Conservation (phyloP, 495 filamentous ascomycete genomes). For the Mytilinidion resinicola region DNA sequence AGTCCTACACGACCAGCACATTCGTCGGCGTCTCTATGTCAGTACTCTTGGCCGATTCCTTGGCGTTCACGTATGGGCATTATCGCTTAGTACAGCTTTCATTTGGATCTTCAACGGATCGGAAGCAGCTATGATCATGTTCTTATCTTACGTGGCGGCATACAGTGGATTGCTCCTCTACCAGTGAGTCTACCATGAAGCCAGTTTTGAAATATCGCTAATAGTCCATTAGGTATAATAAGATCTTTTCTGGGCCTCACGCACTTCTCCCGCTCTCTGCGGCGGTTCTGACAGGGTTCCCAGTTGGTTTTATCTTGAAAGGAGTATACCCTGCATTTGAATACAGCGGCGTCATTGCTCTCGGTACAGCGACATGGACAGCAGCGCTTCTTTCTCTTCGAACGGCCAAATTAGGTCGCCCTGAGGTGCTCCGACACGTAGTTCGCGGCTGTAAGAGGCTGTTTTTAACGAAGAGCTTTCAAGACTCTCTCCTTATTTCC, state of each 20-base stretch:
- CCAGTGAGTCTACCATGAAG: too few species aligned
- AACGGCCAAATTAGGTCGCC: constrained; percentile 32
- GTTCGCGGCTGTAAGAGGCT: too few species aligned
- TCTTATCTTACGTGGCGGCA: constrained; percentile 47
- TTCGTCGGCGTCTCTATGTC: constrained; percentile 51
- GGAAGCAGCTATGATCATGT: constrained; percentile 43
- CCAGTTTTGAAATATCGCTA: too few species aligned
- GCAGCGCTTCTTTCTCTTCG: constrained; percentile 46
- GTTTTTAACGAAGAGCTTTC: constrained; percentile 1
- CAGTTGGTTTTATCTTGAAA: constrained; percentile 37
- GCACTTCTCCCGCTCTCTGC: constrained; percentile 47
- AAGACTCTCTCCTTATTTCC: background rate
- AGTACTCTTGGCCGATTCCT: constrained; percentile 47
- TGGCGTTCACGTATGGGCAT: constrained; percentile 52
- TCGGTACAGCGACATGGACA: constrained; percentile 50
- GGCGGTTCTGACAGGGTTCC: constrained; percentile 44
- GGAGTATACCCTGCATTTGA: constrained; percentile 28
- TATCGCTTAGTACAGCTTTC: constrained; percentile 45
- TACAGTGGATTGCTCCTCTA: constrained; percentile 56
- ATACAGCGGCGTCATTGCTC: constrained; percentile 48
- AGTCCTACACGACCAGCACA: constrained; percentile 41
- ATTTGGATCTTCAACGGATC: constrained; percentile 49
- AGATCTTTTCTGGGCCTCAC: constrained; percentile 52
- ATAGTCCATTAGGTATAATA: too few species aligned
- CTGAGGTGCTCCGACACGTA: constrained; percentile 26